Base-by-base conservation (phyloP, 306 rosid species). In the Notholithocarpus densiflorus region DNA sequence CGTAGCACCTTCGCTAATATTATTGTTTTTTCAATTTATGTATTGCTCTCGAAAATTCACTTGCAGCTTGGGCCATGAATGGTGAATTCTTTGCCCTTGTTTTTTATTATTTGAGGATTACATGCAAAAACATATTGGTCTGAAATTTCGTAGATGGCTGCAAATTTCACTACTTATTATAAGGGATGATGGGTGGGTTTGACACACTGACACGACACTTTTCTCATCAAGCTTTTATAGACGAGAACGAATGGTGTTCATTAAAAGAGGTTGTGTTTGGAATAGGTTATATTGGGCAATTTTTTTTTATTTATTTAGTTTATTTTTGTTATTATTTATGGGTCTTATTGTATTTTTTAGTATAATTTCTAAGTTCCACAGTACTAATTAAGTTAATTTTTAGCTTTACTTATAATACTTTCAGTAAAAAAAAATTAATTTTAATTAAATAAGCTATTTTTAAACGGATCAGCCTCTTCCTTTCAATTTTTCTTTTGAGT, bases 291-390 rank as follows among this genome's bases (percentile, higher is more conserved):
- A 40, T 2, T 0, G 0, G 0, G 0, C 1, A 40, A 2, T 40
- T 40, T 0, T 0, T 37, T 40, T 40, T 7, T 0, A 29, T 5
- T 2, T 40, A 8, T 40, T 40, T 0, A n/a, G n/a, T n/a, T n/a
- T n/a, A n/a, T n/a, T n/a, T n/a, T n/a, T n/a, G n/a, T n/a, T n/a
- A n/a, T n/a, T n/a, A n/a, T 8, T 40, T 40, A 40, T 8, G 0
- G 0, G 0, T 40, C 0, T 8, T 40, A 40, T 7, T 0, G 0
- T 40, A 8, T 0, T 8, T 40, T 8, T 40, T 40, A 0, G 0
- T 40, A 40, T 0, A 7, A 40, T 40, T 40, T 0, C 0, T 37
- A 0, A 0, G 1, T 2, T 7, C 0, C 0, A 7, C 0, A 0
- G 0, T 37, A 37, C 1, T 1, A 37, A 7, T 37, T 37, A 0